These are phyloP conservation scores for Hyaloscypha bicolor DNA, from an alignment of 495 filamentous ascomycete species.

Conservation along the genomic window DNA sequence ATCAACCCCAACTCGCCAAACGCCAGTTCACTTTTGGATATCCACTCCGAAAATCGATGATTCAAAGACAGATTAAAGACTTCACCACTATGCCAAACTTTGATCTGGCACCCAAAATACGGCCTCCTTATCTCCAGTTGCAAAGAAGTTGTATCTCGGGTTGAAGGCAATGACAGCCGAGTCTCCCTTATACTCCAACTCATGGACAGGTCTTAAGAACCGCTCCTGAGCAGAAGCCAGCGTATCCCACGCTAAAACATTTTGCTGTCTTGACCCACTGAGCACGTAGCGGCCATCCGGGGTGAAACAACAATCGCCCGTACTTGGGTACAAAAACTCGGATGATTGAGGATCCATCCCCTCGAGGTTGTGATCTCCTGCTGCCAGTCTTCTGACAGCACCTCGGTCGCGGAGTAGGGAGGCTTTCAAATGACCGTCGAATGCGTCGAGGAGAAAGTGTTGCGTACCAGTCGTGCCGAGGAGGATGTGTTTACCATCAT, in stretches of 20 bases:
- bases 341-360: slow-evolving; percentile 33
- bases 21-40: slow-evolving; percentile 10
- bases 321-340: slow-evolving; percentile 44
- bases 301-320: slow-evolving; percentile 83
- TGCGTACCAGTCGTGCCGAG: slow-evolving; percentile 77
- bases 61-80: not conserved
- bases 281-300: slow-evolving; percentile 87
- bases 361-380: slow-evolving; percentile 44
- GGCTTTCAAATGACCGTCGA: slow-evolving; percentile 72
- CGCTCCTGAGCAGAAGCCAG: slow-evolving; percentile 57
- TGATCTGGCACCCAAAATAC: slow-evolving; percentile 89
- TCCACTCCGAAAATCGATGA: not conserved
- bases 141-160: slow-evolving; percentile 86
- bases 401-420: slow-evolving; percentile 53
- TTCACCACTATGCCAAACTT: slow-evolving; percentile 40
- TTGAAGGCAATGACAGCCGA: slow-evolving; percentile 83
- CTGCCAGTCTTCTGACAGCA: slow-evolving; percentile 47
- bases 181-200: slow-evolving; percentile 65
- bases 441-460: slow-evolving; percentile 90
- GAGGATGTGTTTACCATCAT: slow-evolving; percentile 87
- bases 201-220: slow-evolving; percentile 63
- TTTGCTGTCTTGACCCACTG: slow-evolving; percentile 71
- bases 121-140: slow-evolving; percentile 83
- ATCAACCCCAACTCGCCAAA: slow-evolving; percentile 2
- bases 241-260: slow-evolving; percentile 84